Evolutionary conservation across 2,329 filamentous ascomycete species (phyloP).

Genomic region (Cytospora piceae): DNA sequence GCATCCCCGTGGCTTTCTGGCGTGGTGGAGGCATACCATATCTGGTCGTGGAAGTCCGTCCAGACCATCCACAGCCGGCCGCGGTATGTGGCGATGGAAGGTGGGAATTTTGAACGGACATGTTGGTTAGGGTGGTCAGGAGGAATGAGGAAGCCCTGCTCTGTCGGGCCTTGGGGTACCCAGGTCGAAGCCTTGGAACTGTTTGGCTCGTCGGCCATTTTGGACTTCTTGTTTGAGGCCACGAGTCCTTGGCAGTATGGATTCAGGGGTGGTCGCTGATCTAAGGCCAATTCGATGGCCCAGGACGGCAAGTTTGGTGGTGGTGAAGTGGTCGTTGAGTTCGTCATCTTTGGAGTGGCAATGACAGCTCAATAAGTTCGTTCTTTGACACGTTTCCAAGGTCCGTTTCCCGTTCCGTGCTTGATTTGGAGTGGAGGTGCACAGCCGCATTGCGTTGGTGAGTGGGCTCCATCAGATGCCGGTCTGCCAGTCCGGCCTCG

Average conservation of each 20-base stretch:
- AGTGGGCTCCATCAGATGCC: background rate
- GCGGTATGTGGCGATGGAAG: constrained; percentile 41
- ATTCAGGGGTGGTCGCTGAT: background rate
- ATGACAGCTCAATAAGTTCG: background rate
- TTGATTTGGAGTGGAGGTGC: background rate
- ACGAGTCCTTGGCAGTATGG: constrained; percentile 7
- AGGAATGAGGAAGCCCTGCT: constrained; percentile 35
- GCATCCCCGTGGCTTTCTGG: constrained; percentile 32
- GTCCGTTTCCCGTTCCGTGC: background rate
- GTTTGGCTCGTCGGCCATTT: background rate
- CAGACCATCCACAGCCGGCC: constrained; percentile 44
- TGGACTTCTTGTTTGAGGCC: constrained; percentile 1
- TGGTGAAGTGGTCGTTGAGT: background rate
- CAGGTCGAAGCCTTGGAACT: constrained; percentile 32
- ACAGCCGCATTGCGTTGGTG: constrained; percentile 1
- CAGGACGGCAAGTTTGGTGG: background rate
- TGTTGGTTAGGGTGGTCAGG: constrained; percentile 32
- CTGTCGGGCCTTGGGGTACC: constrained; percentile 38
- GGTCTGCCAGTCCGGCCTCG: background rate
- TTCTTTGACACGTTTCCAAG: background rate
- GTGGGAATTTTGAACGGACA: constrained; percentile 39
- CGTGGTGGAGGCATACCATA: constrained; percentile 41
- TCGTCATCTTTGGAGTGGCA: background rate
- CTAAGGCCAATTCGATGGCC: constrained; percentile 1
- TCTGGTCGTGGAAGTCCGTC: constrained; percentile 36